These are phyloP conservation scores for Puccinia horiana DNA, from an alignment of 1,284 basidiomycete species.

Conservation along the genomic window DNA sequence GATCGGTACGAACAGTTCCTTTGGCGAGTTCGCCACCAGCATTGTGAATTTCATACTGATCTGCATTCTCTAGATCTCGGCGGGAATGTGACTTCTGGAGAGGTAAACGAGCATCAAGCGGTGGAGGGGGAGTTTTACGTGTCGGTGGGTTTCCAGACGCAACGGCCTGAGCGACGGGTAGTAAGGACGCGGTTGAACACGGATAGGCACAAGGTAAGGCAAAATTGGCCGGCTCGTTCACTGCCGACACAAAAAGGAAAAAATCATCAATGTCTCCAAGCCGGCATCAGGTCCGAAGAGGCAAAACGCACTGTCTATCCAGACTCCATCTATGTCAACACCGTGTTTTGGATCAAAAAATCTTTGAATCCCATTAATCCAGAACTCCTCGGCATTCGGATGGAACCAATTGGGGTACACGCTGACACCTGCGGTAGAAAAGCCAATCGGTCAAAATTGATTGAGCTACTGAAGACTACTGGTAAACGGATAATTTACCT, in stretches of 20 bases:
- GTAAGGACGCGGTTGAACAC: conserved; percentile 62
- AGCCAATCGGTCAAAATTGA: background rate
- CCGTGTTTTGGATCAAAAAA: conserved; percentile 63
- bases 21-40: conserved; percentile 59
- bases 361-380: conserved; percentile 66
- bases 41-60: conserved; percentile 67
- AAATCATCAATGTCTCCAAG: background rate
- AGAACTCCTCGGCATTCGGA: conserved; percentile 65
- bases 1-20: conserved; percentile 60
- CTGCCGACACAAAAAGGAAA: background rate
- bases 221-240: conserved; percentile 69
- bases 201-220: conserved; percentile 38
- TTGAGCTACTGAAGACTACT: background rate
- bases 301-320: conserved; percentile 65
- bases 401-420: conserved; percentile 68
- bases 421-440: background rate
- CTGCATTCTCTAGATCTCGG: background rate
- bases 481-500: conserved; percentile 65
- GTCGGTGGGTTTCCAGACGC: conserved; percentile 65
- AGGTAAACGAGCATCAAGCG: conserved; percentile 65
- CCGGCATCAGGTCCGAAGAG: background rate
- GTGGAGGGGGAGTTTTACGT: conserved; percentile 63
- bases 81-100: conserved; percentile 44
- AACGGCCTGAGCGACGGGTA: conserved; percentile 66
- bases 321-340: conserved; percentile 68